Evolutionary conservation across 2,329 filamentous ascomycete genomes (phyloP), one percentile per base, ranked within the genome.

Genomic region (Purpureocillium lavendulum): DNA sequence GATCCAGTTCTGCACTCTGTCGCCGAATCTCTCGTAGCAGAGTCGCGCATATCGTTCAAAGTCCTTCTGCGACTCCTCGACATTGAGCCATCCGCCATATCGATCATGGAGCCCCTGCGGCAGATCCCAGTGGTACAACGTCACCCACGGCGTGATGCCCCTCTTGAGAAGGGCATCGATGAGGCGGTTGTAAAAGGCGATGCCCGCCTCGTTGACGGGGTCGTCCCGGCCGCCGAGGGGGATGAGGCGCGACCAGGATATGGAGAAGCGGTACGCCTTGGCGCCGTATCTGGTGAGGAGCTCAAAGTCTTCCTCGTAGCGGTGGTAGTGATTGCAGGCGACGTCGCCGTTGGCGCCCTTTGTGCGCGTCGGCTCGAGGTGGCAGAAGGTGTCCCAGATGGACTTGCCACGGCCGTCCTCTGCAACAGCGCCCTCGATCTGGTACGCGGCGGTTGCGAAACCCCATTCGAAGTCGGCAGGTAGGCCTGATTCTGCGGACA

Each of bases 221-320:
- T 82, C 78, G 34, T 78, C 63, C 30, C 78, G 67, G 10, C 78
- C 77, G 10, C 79, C 78, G 0, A 80, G 65, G 1, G 79, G 79
- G 39, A 83, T 80, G 39, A 83, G 70, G 32, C 79, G 75, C 6
- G 77, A 74, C 79, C 79, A 83, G 8, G 77, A 76, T 29, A 83
- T 61, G 4, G 77, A 82, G 54, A 83, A 82, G 15, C 78, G 72
- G 52, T 82, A 83, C 4, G 71, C 71, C 45, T 71, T 68, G 7
- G 75, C 73, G 34, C 76, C 74, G 34, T 73, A 72, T 35, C 65
- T 57, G 48, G 74, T 75, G 45, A 84, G 56, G 7, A 83, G 62
- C 4, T 67, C 73, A 43, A 82, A 71, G 49, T 84, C 80, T 38
- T 76, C 64, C 10, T 61, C 56, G 3, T 55, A 58, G 0, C 58